A percentile compares a stretch with the other conserved stretches of the same genome.
Evolutionary conservation across 106 monocot species (phyloP).

Genomic region (Phalaenopsis equestris): DNA sequence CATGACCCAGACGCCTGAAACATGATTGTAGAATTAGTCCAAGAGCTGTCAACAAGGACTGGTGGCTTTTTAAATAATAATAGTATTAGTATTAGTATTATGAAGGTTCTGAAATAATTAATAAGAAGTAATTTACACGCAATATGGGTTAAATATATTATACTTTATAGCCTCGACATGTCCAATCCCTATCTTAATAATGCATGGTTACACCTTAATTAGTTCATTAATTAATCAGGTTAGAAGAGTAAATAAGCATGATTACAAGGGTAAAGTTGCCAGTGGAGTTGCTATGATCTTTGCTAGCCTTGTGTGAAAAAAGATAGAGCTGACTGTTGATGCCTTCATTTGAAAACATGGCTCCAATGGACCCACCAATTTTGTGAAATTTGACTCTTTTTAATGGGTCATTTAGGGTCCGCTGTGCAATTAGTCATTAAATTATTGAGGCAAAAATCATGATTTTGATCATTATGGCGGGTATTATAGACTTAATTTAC

Average conservation of each 20-base stretch:
- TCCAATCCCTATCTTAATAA: background rate
- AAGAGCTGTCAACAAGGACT: conserved; percentile 6
- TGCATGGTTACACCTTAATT: too few relatives aligned
- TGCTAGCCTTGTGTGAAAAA: conserved; percentile 1
- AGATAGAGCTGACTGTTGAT: background rate
- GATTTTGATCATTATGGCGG: too few relatives aligned
- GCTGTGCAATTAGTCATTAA: too few relatives aligned
- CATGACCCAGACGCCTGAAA: background rate
- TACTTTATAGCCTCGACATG: background rate
- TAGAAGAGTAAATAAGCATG: background rate
- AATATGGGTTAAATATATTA: background rate
- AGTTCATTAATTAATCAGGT: too few relatives aligned
- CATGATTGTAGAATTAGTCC: conserved; percentile 1
- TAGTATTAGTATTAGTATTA: background rate
- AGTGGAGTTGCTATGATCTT: background rate
- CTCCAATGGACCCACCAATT: background rate
- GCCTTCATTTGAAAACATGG: background rate
- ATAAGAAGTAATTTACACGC: background rate
- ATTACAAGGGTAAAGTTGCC: background rate
- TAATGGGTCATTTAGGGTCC: background rate
- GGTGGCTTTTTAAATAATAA: too few relatives aligned
- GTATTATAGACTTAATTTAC: too few relatives aligned
- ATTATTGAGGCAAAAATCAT: too few relatives aligned
- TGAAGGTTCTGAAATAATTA: background rate
- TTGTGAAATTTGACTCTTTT: background rate